Base-by-base conservation (phyloP, 306 rosid genomes). In the Citrullus amarus region DNA sequence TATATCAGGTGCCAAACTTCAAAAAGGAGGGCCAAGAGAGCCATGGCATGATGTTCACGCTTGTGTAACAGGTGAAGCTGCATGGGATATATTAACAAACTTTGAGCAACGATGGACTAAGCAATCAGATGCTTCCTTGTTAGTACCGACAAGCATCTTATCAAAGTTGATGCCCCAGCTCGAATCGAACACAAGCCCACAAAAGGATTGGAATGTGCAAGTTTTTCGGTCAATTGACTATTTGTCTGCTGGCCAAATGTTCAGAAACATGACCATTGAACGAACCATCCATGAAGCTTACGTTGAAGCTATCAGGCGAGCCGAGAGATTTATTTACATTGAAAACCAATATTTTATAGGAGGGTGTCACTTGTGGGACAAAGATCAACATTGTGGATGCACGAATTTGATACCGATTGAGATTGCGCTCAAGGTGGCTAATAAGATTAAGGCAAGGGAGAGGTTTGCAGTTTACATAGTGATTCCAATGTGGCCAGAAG, bases 401-500 rank as follows among this genome's bases (percentile, higher is more conserved):
- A 71, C 78, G 59, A 95, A 95, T 85, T 81, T 92, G 87, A 92
- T 95, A 72, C 97, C 99, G 0, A 77, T 92, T 54, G 99, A 95
- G 86, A 92, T 95, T 75, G 96, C 96, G 51, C 93, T 95, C 15
- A 95, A 92, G 75, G 90, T 95, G 74, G 91, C 82, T 4, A 82
- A 77, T 32, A 92, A 95, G 89, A 95, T 95, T 22, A 95, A 81
- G 74, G 91, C 91, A 73, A 88, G 84, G 82, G 89, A 95, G 89
- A 87, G 96, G 3, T 95, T 95, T 80, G 87, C 92, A 46, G 99
- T 85, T 80, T 95, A 95, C 36, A 82, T 95, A 60, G 90, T 95
- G 38, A 92, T 95, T 16, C 99, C 99, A 41, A 92, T 95, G 99
- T 95, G 99, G 97, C 99, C 99, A 12, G 97, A 95, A 88, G 99